These are phyloP conservation scores for Perilla frutescens DNA, from an alignment of 257 asterid genomes.

Conservation along the genomic window DNA sequence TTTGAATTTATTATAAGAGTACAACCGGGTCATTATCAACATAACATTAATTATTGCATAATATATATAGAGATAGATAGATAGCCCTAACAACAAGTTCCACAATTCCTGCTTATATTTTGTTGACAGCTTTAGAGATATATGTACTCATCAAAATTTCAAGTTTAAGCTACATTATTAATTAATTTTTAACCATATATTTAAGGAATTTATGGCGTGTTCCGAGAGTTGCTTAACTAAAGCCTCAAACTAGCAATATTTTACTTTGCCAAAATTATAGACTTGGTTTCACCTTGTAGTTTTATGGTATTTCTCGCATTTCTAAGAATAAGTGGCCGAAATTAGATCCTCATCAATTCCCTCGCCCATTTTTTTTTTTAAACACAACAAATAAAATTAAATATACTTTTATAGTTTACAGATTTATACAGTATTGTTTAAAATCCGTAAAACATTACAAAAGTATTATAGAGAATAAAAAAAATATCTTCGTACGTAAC, in stretches of 20 bases:
- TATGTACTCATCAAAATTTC: conserved; percentile 7
- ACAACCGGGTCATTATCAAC: conserved; percentile 34
- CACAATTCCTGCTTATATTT: conserved; percentile 30
- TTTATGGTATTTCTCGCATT: no score
- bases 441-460: no score
- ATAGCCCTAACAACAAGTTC: not conserved
- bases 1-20: conserved; percentile 20
- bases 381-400: no score
- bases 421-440: no score
- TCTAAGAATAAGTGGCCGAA: no score
- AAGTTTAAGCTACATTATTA: not conserved
- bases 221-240: conserved; percentile 1
- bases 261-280: not conserved
- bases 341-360: no score
- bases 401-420: no score
- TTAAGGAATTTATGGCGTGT: conserved; percentile 17
- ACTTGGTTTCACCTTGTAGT: no score
- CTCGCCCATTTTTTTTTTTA: no score
- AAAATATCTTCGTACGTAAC: no score
- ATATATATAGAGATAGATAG: not conserved
- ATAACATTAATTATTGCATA: not conserved
- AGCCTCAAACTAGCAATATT: not conserved
- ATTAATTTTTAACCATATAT: not conserved
- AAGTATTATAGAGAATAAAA: no score
- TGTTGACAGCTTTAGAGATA: not conserved